Conservation (phyloP, 2,329 filamentous ascomycete genomes). For the Colletotrichum sp. region DNA sequence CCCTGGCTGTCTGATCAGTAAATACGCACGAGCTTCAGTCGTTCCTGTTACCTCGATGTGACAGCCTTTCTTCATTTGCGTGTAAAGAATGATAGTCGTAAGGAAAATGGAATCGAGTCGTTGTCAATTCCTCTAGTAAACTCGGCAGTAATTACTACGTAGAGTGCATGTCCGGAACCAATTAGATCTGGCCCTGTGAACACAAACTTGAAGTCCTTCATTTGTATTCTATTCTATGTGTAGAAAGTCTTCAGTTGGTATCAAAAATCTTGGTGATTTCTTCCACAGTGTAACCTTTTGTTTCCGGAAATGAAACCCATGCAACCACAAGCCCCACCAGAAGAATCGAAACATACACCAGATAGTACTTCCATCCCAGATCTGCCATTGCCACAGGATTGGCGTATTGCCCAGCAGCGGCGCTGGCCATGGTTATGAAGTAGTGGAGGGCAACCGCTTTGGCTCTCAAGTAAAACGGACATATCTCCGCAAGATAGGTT, state of each 20-base stretch:
- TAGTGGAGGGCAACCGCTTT: constrained; percentile 47
- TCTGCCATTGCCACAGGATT: constrained; percentile 56
- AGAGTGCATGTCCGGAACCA: accelerated
- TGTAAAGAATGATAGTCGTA: neutral
- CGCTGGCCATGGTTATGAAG: constrained; percentile 28
- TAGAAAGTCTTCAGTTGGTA: neutral
- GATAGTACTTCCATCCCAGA: constrained; percentile 60
- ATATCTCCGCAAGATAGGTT: constrained; percentile 58
- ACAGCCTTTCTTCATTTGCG: neutral
- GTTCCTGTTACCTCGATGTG: neutral
- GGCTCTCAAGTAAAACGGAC: constrained; percentile 56
- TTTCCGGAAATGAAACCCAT: constrained; percentile 51
- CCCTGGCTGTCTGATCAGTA: neutral
- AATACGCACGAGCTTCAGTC: accelerated
- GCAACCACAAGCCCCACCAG: constrained; percentile 52
- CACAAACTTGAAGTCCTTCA: neutral
- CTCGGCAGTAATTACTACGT: neutral
- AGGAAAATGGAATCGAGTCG: too few relatives aligned
- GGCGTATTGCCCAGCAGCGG: constrained; percentile 40
- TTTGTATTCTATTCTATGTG: neutral
- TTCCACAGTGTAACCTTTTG: constrained; percentile 54
- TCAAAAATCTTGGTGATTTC: constrained; percentile 64
- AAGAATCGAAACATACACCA: constrained; percentile 57
- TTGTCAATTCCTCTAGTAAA: accelerated
- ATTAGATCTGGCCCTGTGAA: neutral